Percentiles rank a stretch among this genome's conserved stretches.
phyloP scores from a whole-genome alignment of 768 basidiomycete genomes.

The Mycena leptocephala region DNA sequence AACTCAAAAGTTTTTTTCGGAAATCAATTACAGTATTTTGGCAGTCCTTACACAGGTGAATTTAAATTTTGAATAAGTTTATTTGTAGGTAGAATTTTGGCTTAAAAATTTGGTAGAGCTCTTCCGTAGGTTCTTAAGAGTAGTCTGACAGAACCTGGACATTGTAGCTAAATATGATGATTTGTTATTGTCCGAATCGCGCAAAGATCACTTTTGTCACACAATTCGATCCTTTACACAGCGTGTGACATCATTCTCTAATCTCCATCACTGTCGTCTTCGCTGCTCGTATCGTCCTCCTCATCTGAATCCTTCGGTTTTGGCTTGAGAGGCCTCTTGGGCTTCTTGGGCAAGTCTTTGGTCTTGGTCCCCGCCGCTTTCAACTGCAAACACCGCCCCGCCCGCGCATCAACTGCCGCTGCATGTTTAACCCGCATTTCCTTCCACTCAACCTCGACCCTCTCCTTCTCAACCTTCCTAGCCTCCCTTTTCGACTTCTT shows the following conservation, averaged over 20 bases:
- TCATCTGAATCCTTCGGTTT: no score
- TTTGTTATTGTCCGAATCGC: neutral
- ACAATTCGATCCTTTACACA: no score
- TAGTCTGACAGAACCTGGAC: neutral
- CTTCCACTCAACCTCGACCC: neutral
- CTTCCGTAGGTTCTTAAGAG: neutral
- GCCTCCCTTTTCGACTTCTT: slow-evolving; percentile 4
- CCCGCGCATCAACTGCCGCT: neutral
- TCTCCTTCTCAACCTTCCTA: slow-evolving; percentile 8
- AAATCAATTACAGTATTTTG: neutral
- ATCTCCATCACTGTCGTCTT: neutral
- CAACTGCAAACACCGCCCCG: neutral
- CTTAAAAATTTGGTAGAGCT: neutral
- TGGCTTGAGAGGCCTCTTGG: neutral
- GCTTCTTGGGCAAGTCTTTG: neutral
- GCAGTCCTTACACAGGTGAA: neutral
- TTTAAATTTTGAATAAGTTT: neutral
- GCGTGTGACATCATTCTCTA: neutral
- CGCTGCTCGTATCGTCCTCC: neutral
- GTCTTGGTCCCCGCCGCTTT: neutral
- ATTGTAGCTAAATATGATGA: neutral
- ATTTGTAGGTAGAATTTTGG: neutral
- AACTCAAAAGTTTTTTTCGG: no score
- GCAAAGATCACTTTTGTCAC: neutral
- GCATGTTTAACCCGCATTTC: neutral